Conservation (phyloP, 1,284 basidiomycete genomes). For the Cutaneotrichosporon cutaneum region DNA sequence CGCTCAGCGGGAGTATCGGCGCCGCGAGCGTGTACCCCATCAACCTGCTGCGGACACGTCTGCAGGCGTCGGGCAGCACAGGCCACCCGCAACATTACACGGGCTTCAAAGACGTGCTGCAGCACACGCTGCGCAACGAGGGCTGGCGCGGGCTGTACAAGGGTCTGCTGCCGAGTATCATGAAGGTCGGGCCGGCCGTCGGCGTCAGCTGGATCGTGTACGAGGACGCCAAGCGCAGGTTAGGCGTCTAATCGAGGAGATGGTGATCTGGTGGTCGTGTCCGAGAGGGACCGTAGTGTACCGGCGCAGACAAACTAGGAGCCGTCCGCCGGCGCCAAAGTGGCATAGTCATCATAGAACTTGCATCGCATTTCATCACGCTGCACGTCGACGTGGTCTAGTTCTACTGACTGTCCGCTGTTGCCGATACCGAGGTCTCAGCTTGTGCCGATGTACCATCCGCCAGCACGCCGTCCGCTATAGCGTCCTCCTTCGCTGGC, state of each 20-base stretch:
- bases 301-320: background rate
- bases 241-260: constrained; percentile 33
- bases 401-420: background rate
- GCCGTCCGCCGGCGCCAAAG: background rate
- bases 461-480: no score
- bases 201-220: constrained; percentile 88
- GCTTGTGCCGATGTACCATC: background rate
- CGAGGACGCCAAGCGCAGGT: constrained; percentile 47
- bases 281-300: background rate
- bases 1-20: constrained; percentile 85
- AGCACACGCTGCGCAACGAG: constrained; percentile 77
- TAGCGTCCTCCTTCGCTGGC: background rate
- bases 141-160: constrained; percentile 95
- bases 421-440: background rate
- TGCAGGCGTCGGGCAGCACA: constrained; percentile 92
- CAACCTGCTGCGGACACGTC: constrained; percentile 87
- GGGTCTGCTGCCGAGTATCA: constrained; percentile 82
- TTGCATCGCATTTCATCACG: constrained; percentile 16
- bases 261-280: background rate
- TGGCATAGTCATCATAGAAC: constrained; percentile 19
- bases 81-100: constrained; percentile 87
- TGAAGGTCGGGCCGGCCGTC: constrained; percentile 92
- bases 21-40: constrained; percentile 88
- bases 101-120: constrained; percentile 81
- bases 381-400: background rate